Evolutionary conservation across 1,139 yeast species (phyloP).

Genomic region (Diutina rugosa): DNA sequence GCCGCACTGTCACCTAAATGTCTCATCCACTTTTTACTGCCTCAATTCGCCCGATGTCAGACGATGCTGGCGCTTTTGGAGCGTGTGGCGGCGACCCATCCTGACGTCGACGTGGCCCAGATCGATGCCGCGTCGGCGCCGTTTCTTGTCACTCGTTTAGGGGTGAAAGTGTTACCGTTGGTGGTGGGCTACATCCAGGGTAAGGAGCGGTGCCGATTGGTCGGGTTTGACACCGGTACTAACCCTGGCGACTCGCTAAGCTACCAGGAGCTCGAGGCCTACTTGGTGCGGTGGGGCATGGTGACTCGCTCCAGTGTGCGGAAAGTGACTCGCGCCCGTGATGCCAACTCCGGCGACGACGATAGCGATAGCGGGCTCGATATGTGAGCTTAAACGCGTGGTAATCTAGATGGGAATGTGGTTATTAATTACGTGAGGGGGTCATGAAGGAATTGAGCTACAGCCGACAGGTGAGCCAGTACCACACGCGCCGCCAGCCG

Average conservation of each 20-base stretch:
- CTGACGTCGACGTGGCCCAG: slow-evolving; percentile 39
- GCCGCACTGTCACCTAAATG: slow-evolving; percentile 29
- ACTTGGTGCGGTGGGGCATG: background rate
- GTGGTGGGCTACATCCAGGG: slow-evolving; percentile 53
- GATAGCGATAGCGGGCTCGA: background rate
- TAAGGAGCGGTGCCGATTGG: slow-evolving; percentile 39
- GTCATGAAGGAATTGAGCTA: background rate
- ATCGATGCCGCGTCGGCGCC: slow-evolving; percentile 61
- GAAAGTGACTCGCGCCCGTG: background rate
- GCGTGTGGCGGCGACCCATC: slow-evolving; percentile 42
- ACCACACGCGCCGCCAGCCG: background rate
- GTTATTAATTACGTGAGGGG: background rate
- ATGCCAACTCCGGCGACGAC: background rate
- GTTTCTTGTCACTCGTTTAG: slow-evolving; percentile 50
- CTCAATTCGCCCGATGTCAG: slow-evolving; percentile 45
- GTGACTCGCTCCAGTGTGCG: background rate
- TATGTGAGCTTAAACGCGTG: background rate
- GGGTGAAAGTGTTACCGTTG: slow-evolving; percentile 58
- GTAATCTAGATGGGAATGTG: too few relatives aligned
- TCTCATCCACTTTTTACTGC: slow-evolving; percentile 56
- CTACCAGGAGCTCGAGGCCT: background rate
- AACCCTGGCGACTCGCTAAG: background rate
- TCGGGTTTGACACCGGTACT: slow-evolving; percentile 41
- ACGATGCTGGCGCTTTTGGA: slow-evolving; percentile 39
- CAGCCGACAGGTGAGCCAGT: background rate